Conservation (phyloP, 179 eudicot genomes). For the Drosera spatulata region DNA sequence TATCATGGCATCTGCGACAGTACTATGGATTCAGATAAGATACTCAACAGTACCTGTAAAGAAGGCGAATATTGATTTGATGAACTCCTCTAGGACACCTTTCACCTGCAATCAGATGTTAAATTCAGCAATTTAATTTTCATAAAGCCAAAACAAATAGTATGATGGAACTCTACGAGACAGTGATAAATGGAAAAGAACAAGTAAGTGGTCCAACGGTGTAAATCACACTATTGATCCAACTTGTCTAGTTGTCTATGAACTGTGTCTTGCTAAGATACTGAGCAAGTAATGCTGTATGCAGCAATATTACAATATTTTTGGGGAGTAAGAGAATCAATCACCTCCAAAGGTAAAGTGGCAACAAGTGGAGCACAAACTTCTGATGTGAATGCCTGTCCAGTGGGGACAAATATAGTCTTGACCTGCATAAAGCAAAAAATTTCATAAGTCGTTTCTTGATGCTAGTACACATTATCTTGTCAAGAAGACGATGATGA, state of each 20-base stretch:
- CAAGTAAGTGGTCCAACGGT: too few species aligned
- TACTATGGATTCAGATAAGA: neutral
- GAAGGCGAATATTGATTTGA: conserved; percentile 27
- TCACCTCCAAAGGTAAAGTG: conserved; percentile 63
- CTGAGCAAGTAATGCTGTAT: neutral
- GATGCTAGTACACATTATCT: neutral
- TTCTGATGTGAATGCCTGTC: conserved; percentile 43
- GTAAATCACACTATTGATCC: too few species aligned
- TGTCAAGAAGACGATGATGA: neutral
- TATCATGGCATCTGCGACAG: too few species aligned
- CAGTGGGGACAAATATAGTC: conserved; percentile 50
- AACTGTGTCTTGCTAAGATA: neutral
- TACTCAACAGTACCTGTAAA: conserved; percentile 26
- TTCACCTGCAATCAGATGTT: conserved; percentile 24
- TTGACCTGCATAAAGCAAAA: conserved; percentile 35
- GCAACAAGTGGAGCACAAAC: conserved; percentile 65
- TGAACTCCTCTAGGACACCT: conserved; percentile 40
- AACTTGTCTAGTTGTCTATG: neutral
- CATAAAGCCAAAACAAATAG: neutral
- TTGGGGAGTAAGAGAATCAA: conserved; percentile 1
- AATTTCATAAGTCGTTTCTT: neutral
- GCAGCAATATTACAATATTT: neutral
- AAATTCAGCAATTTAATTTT: neutral
- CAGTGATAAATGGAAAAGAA: too few species aligned
- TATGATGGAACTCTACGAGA: too few species aligned